Evolutionary conservation across 1,284 basidiomycete genomes (phyloP).

Genomic region (Retiboletus flavoniger): DNA sequence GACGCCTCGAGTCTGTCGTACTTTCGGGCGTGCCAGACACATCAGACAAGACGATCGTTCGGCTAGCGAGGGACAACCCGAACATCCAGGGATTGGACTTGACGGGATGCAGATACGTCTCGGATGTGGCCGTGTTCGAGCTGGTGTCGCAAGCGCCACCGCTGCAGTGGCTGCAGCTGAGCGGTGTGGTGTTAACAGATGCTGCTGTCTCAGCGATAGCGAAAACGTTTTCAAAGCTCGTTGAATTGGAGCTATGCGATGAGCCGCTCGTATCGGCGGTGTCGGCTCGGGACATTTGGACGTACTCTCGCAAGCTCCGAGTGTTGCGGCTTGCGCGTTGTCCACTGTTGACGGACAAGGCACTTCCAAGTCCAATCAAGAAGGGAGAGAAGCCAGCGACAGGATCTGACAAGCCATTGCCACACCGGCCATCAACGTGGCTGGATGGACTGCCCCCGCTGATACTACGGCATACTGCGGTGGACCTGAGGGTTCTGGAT

Average conservation of each 20-base stretch:
- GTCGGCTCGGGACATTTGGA: conserved; percentile 81
- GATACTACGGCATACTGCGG: conserved; percentile 58
- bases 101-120: conserved; percentile 72
- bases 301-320: conserved; percentile 72
- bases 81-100: conserved; percentile 79
- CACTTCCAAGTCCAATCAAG: conserved; percentile 64
- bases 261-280: conserved; percentile 72
- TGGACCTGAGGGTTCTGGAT: conserved; percentile 75
- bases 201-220: conserved; percentile 72
- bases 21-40: conserved; percentile 67
- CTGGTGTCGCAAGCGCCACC: conserved; percentile 66
- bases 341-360: conserved; percentile 69
- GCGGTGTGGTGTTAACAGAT: conserved; percentile 70
- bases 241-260: conserved; percentile 80
- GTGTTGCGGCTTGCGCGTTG: conserved; percentile 76
- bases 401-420: conserved; percentile 45
- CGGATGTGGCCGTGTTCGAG: conserved; percentile 72
- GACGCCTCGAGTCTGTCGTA: conserved; percentile 72
- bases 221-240: conserved; percentile 71
- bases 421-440: conserved; percentile 55
- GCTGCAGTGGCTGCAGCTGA: conserved; percentile 74
- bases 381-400: conserved; percentile 27
- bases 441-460: conserved; percentile 58
- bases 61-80: conserved; percentile 61
- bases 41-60: conserved; percentile 66